Evolutionary conservation across 2,329 filamentous ascomycete species (phyloP).

Genomic region (Pochonia chlamydosporia): DNA sequence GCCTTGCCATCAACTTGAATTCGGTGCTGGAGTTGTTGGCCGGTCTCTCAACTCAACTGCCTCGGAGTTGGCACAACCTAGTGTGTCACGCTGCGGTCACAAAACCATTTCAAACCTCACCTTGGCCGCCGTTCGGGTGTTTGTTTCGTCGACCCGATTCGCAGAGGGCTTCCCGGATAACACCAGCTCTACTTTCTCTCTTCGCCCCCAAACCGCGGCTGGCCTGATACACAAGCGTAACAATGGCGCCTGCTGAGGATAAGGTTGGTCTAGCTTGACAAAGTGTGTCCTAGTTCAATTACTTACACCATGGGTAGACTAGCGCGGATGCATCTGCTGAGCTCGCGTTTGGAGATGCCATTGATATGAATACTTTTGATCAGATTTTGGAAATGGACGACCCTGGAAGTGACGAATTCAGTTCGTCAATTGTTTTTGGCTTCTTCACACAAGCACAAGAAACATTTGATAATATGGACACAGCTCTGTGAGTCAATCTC

Average conservation of each 20-base stretch:
- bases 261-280: conserved; percentile 20
- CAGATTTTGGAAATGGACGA: conserved; percentile 99
- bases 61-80: neutral
- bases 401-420: conserved; percentile 80
- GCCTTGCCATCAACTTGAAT: neutral
- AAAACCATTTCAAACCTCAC: neutral
- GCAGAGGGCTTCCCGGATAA: too few species aligned
- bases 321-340: conserved; percentile 38
- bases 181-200: too few species aligned
- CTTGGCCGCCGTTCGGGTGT: neutral
- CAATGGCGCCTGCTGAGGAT: conserved; percentile 26
- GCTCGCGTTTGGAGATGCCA: conserved; percentile 61
- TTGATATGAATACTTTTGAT: conserved; percentile 77
- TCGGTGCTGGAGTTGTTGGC: neutral
- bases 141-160: too few species aligned
- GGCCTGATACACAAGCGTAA: too few species aligned
- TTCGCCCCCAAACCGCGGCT: neutral
- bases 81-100: neutral
- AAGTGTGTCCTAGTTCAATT: neutral
- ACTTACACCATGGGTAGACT: neutral
- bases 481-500: conserved; percentile 73
- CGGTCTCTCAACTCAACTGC: neutral
- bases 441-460: conserved; percentile 89
- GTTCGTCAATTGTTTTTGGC: conserved; percentile 77
- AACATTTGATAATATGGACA: conserved; percentile 83